Evolutionary conservation across 352 stramenopile species (phyloP).

Genomic region (Globisporangium nunn): DNA sequence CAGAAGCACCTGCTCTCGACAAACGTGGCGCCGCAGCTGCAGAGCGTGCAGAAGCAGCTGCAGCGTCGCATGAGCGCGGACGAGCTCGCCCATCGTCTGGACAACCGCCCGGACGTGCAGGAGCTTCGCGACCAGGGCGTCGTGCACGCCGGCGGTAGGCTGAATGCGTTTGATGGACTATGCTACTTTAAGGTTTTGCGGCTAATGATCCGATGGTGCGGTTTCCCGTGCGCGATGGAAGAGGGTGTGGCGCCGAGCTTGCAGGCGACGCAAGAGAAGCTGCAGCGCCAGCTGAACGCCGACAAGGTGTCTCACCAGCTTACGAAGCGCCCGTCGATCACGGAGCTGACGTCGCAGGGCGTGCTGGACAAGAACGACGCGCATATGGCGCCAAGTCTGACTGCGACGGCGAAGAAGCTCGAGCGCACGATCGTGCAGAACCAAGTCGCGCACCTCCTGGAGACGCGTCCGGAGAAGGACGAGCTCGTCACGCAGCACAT

Average conservation of each 20-base stretch:
- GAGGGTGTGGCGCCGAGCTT: slow-evolving; percentile 69
- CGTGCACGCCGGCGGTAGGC: slow-evolving; percentile 28
- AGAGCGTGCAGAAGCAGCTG: slow-evolving; percentile 70
- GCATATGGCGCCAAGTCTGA: slow-evolving; percentile 53
- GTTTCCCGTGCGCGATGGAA: background rate
- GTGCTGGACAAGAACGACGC: slow-evolving; percentile 55
- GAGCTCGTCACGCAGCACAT: slow-evolving; percentile 76
- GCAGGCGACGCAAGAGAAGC: slow-evolving; percentile 71
- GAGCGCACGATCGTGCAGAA: slow-evolving; percentile 74
- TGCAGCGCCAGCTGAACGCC: slow-evolving; percentile 65
- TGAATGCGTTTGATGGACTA: too few relatives aligned
- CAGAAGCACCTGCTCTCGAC: slow-evolving; percentile 50
- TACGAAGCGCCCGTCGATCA: slow-evolving; percentile 55
- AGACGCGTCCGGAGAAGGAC: slow-evolving; percentile 70
- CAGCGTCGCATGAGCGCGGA: slow-evolving; percentile 70
- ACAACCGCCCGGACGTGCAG: slow-evolving; percentile 62
- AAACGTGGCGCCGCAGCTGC: slow-evolving; percentile 45
- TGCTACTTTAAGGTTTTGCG: too few relatives aligned
- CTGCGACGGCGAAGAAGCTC: slow-evolving; percentile 70
- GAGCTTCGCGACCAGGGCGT: slow-evolving; percentile 70
- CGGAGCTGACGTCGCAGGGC: slow-evolving; percentile 48
- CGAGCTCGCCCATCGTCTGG: slow-evolving; percentile 58
- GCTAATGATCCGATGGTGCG: background rate
- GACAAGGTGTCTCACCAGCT: slow-evolving; percentile 74
- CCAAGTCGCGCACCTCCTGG: slow-evolving; percentile 73